Evolutionary conservation across 495 filamentous ascomycete genomes (phyloP).

Genomic region (Aspergillus homomorphus): DNA sequence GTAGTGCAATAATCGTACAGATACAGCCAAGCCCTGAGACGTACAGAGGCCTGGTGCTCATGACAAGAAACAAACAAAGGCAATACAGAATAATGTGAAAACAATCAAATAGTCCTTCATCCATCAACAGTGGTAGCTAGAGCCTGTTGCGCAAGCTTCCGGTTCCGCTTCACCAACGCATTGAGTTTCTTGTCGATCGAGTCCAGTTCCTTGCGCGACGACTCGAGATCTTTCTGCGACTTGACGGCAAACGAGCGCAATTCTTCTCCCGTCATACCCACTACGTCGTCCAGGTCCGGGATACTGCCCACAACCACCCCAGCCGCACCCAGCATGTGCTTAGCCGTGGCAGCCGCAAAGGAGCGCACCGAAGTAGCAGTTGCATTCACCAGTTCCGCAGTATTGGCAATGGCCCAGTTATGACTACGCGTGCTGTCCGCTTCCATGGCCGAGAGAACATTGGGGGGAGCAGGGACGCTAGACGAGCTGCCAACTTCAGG

Average conservation of each 20-base stretch:
- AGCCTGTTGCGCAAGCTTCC: conserved; percentile 45
- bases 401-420: conserved; percentile 45
- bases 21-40: not conserved
- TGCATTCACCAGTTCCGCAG: conserved; percentile 41
- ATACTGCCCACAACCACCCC: conserved; percentile 30
- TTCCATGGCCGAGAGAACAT: conserved; percentile 45
- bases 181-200: conserved; percentile 45
- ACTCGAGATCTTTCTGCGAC: conserved; percentile 43
- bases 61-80: not conserved
- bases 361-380: conserved; percentile 44
- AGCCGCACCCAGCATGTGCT: conserved; percentile 42
- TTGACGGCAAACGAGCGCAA: conserved; percentile 34
- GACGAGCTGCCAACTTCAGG: conserved; percentile 17
- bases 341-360: conserved; percentile 40
- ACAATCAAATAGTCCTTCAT: not conserved
- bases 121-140: conserved; percentile 24
- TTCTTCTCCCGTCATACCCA: conserved; percentile 43
- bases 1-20: not conserved
- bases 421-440: conserved; percentile 42
- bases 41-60: not conserved
- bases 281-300: conserved; percentile 40
- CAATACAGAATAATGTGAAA: not conserved
- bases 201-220: conserved; percentile 43
- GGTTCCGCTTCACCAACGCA: conserved; percentile 49
- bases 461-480: conserved; percentile 28